These are phyloP conservation scores for Zasmidium angulare DNA, from an alignment of 2,329 filamentous ascomycete species.

Conservation along the genomic window DNA sequence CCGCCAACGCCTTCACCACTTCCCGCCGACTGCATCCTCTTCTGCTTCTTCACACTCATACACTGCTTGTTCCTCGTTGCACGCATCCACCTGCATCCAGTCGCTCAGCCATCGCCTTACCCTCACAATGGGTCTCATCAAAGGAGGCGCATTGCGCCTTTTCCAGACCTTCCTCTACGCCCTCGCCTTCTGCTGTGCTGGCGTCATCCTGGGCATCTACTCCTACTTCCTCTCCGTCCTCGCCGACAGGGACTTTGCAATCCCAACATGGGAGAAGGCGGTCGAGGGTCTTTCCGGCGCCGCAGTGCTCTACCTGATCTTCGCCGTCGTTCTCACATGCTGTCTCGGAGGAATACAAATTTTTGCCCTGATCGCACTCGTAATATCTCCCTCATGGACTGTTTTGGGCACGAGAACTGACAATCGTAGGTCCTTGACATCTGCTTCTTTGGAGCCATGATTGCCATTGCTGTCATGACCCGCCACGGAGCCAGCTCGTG, in stretches of 20 bases:
- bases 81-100: neutral
- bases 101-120: conserved; percentile 1
- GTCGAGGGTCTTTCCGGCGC: conserved; percentile 68
- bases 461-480: conserved; percentile 77
- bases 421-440: conserved; percentile 63
- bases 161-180: conserved; percentile 69
- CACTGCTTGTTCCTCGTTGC: conserved; percentile 1
- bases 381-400: conserved; percentile 3
- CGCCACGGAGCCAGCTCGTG: conserved; percentile 68
- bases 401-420: neutral
- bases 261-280: conserved; percentile 62
- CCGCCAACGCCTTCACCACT: neutral
- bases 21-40: neutral
- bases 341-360: conserved; percentile 73
- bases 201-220: conserved; percentile 67
- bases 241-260: conserved; percentile 61
- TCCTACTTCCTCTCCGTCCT: conserved; percentile 79
- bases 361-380: conserved; percentile 69
- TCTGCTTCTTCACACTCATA: neutral
- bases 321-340: conserved; percentile 73
- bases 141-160: conserved; percentile 65
- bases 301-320: conserved; percentile 70
- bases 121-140: conserved; percentile 38
- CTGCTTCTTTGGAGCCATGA: conserved; percentile 72
- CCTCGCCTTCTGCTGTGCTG: conserved; percentile 70